Conservation (phyloP, 2,329 filamentous ascomycete genomes). For the Aspergillus niger region DNA sequence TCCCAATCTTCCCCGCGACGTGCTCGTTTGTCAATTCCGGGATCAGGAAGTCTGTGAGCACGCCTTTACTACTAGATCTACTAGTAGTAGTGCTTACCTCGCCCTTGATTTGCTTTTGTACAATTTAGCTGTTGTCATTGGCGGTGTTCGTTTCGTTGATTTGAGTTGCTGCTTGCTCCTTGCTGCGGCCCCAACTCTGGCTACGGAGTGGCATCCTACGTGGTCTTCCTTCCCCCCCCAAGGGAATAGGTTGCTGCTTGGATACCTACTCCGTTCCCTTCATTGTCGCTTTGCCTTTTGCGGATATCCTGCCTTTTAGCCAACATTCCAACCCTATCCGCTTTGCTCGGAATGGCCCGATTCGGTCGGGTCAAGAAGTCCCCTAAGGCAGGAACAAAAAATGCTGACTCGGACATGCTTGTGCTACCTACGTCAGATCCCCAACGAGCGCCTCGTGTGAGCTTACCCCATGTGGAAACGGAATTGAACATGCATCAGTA, state of each 20-base stretch:
- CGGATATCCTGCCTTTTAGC: conserved; percentile 9
- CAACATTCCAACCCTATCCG: conserved; percentile 17
- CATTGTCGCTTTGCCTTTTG: conserved; percentile 12
- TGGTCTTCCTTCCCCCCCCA: background rate
- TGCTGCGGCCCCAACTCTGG: conserved; percentile 5
- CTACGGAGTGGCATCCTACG: background rate
- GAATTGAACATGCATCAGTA: conserved; percentile 47
- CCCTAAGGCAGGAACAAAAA: conserved; percentile 22
- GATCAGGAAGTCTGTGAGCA: background rate
- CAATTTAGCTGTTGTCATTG: background rate
- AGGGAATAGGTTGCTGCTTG: background rate
- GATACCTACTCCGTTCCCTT: conserved; percentile 3
- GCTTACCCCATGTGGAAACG: conserved; percentile 44
- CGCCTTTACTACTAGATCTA: background rate
- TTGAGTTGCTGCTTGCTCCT: conserved; percentile 1
- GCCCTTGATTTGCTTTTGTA: background rate
- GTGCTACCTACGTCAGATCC: conserved; percentile 23
- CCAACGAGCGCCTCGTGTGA: conserved; percentile 38
- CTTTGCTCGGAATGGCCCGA: conserved; percentile 31
- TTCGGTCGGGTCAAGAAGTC: conserved; percentile 35
- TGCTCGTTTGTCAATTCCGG: background rate
- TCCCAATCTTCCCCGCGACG: background rate
- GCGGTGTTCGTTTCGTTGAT: background rate
- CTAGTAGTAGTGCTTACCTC: background rate
- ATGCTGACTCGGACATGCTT: conserved; percentile 32